Percentiles rank a stretch among this genome's conserved stretches.
These are phyloP conservation scores for Nothophytophthora sp. DNA, from an alignment of 352 stramenopile species.

Conservation along the genomic window DNA sequence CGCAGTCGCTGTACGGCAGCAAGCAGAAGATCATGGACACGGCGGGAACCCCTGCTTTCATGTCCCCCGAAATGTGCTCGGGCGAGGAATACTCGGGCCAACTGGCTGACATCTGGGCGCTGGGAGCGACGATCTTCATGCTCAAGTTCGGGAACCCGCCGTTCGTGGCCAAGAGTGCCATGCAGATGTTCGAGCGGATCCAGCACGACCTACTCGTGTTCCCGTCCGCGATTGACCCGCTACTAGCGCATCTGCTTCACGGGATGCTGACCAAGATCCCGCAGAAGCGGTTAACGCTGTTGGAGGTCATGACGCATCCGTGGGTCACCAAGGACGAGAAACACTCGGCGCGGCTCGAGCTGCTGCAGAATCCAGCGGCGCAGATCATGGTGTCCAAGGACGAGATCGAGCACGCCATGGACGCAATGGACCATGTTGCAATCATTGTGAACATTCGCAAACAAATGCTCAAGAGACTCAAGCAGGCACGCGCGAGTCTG, in stretches of 20 bases:
- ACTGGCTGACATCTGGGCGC: constrained; percentile 91
- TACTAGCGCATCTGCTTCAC: constrained; percentile 54
- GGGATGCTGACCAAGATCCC: constrained; percentile 74
- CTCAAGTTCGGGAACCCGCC: constrained; percentile 87
- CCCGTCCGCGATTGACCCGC: constrained; percentile 46
- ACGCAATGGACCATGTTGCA: constrained; percentile 50
- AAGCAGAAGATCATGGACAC: constrained; percentile 82
- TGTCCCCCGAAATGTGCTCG: constrained; percentile 92
- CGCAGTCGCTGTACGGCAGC: constrained; percentile 79
- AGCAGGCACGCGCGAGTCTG: constrained; percentile 37
- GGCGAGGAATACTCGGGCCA: constrained; percentile 84
- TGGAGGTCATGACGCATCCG: constrained; percentile 74
- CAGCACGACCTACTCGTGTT: constrained; percentile 77
- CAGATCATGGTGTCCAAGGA: constrained; percentile 74
- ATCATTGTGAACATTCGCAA: constrained; percentile 72
- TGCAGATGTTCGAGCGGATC: constrained; percentile 91
- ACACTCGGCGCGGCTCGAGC: constrained; percentile 17
- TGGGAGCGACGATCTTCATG: constrained; percentile 91
- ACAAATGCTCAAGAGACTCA: constrained; percentile 67
- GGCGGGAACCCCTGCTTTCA: constrained; percentile 91
- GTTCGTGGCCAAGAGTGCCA: constrained; percentile 88
- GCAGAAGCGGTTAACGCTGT: constrained; percentile 51
- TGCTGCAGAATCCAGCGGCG: constrained; percentile 21
- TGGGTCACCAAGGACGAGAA: constrained; percentile 79
- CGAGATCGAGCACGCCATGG: constrained; percentile 74